Base-by-base conservation (phyloP, 2,329 filamentous ascomycete species). In the Talaromyces amestolkiae region DNA sequence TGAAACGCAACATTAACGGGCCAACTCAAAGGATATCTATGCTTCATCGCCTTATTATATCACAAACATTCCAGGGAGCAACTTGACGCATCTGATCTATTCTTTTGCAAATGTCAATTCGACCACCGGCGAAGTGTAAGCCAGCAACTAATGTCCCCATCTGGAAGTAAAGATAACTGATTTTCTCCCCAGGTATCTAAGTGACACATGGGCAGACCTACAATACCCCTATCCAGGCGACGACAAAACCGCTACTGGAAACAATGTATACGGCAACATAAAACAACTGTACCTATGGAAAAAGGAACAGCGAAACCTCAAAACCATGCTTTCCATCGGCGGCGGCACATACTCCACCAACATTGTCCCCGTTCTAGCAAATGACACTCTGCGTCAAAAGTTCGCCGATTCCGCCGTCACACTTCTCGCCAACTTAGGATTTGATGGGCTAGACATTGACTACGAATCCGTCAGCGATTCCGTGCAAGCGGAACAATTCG, bases 321-420 rank as follows among this genome's bases (percentile, higher is more conserved):
- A 96, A 77, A 84, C 90, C 2, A 84, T 97, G 13, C 85, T 97
- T 3, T 93, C 89, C 63, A 91, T 96, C 65, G 92, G 92, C 45
- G 92, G 92, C 17, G 95, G 89, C 87, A 91, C 87, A 0, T 91
- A 89, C 75, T 90, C 88, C 1, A 76, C 85, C 76, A 93, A 94
- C 79, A 94, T 96, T 78, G 81, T 85, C 1, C 79, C 75, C 19
- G 90, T 91, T 0, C 86, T 86, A 0, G 84, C 84, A 1, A 88
- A 86, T 0, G 80, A 82, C 0, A 77, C 80, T 2, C 86, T 88
- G 3, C 84, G 91, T 7, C 78, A 80, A 69, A 83, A 68, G 4
- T 94, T 95, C 72, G 91, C 90, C 1, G 80, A 83, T 53, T 86
- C 86, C 22, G 87, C 90, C 31, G 89, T 96, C 1, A 83, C 87